phyloP scores from a whole-genome alignment of 2,329 filamentous ascomycete species.

The Pseudogymnoascus sp. region DNA sequence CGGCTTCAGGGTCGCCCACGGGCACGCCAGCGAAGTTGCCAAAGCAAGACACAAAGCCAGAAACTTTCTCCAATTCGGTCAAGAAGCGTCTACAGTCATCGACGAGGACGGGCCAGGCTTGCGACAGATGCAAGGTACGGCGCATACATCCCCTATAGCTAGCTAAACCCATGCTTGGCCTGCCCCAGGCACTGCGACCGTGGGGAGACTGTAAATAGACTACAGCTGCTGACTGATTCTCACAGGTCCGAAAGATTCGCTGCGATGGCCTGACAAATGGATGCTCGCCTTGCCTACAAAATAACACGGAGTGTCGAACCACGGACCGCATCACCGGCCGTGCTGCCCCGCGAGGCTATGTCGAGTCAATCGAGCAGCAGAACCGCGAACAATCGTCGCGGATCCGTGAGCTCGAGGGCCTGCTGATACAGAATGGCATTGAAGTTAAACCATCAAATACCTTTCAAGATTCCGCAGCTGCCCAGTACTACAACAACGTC shows the following conservation, averaged over 20 bases:
- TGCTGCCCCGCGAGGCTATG: constrained; percentile 69
- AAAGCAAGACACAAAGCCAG: constrained; percentile 22
- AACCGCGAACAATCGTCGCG: constrained; percentile 58
- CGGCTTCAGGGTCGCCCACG: constrained; percentile 16
- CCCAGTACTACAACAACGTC: constrained; percentile 16
- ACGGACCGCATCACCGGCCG: constrained; percentile 81
- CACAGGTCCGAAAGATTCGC: constrained; percentile 72
- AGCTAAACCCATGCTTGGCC: constrained; percentile 7
- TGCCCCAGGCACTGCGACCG: background rate
- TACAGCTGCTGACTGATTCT: constrained; percentile 12
- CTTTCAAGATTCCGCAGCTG: constrained; percentile 20
- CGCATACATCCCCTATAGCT: background rate
- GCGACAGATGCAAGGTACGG: constrained; percentile 75
- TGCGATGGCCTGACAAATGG: constrained; percentile 75
- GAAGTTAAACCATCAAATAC: constrained; percentile 43
- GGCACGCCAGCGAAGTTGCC: constrained; percentile 18
- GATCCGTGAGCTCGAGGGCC: constrained; percentile 59
- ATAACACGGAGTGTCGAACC: constrained; percentile 67
- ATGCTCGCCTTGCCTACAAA: constrained; percentile 72
- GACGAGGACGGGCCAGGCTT: constrained; percentile 70
- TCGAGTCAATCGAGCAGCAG: constrained; percentile 67
- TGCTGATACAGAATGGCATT: constrained; percentile 52
- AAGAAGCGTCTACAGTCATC: constrained; percentile 47
- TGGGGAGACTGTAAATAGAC: background rate
- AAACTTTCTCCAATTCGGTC: constrained; percentile 32